Evolutionary conservation across 495 filamentous ascomycete genomes (phyloP).

Genomic region (Aspergillus carlsbadensis): DNA sequence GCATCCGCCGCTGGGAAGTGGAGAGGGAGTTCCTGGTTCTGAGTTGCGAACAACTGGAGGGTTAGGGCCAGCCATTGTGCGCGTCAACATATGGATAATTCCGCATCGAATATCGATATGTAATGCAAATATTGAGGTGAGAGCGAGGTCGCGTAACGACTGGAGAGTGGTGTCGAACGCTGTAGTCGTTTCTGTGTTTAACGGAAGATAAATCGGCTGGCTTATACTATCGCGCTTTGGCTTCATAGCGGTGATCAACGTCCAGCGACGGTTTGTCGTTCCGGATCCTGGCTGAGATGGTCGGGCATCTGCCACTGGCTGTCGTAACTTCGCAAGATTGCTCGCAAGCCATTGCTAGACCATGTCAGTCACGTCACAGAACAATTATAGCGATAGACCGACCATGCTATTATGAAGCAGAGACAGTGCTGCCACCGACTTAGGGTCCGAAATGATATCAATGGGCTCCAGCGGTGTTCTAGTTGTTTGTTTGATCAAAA

Average conservation of each 20-base stretch:
- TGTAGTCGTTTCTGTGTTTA: slow-evolving; percentile 77
- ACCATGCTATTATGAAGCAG: slow-evolving; percentile 93
- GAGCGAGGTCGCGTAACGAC: slow-evolving; percentile 74
- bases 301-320: slow-evolving; percentile 45
- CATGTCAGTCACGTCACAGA: slow-evolving; percentile 16
- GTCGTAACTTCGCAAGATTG: slow-evolving; percentile 72
- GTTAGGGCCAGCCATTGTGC: slow-evolving; percentile 48
- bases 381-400: slow-evolving; percentile 5
- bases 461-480: slow-evolving; percentile 63
- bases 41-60: slow-evolving; percentile 33
- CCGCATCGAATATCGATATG: slow-evolving; percentile 85
- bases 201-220: slow-evolving; percentile 77
- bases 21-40: slow-evolving; percentile 49
- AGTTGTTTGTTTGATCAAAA: slow-evolving; percentile 64
- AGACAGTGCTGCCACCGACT: slow-evolving; percentile 78
- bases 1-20: slow-evolving; percentile 54
- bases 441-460: slow-evolving; percentile 87
- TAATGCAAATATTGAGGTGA: slow-evolving; percentile 74
- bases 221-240: slow-evolving; percentile 51
- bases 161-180: slow-evolving; percentile 85
- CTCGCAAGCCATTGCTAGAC: slow-evolving; percentile 81
- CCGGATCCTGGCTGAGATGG: slow-evolving; percentile 37
- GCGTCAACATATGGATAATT: slow-evolving; percentile 63
- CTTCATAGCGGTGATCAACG: slow-evolving; percentile 62
- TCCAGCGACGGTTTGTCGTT: slow-evolving; percentile 69